Conservation (phyloP, 129 eudicot genomes). For the Artemisia argyi region DNA sequence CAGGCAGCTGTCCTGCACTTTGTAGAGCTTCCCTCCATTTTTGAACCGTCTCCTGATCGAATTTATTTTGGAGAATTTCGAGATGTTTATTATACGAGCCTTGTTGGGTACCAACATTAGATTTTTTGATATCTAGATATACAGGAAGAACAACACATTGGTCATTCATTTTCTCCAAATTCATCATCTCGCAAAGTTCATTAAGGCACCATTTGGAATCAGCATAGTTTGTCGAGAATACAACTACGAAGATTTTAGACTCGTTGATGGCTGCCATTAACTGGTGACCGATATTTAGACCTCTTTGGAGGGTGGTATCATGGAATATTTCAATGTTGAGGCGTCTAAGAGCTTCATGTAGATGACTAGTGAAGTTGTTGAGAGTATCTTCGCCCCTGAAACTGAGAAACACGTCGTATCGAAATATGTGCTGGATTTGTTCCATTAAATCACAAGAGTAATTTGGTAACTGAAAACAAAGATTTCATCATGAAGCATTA, state of each 20-base stretch:
- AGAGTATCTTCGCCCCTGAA: slow-evolving; percentile 29
- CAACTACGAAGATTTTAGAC: slow-evolving; percentile 10
- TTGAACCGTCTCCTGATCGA: slow-evolving; percentile 11
- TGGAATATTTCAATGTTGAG: slow-evolving; percentile 6
- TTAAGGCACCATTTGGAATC: slow-evolving; percentile 30
- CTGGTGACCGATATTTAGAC: slow-evolving; percentile 1
- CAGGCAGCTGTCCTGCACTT: slow-evolving; percentile 14
- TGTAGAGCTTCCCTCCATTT: slow-evolving; percentile 23
- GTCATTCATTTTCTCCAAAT: background rate
- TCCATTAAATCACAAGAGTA: too few species aligned
- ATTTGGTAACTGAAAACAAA: too few species aligned
- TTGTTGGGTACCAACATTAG: background rate
- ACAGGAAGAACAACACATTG: slow-evolving; percentile 15
- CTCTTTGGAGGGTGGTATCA: slow-evolving; percentile 13
- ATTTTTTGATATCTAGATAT: slow-evolving; percentile 1
- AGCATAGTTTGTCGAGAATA: slow-evolving; percentile 21
- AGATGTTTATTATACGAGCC: background rate
- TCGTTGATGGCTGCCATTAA: slow-evolving; percentile 14
- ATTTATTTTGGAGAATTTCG: background rate
- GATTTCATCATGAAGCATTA: too few species aligned
- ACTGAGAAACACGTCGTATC: slow-evolving; percentile 24
- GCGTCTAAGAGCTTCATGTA: slow-evolving; percentile 13
- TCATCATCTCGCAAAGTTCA: slow-evolving; percentile 20
- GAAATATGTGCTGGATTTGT: too few species aligned
- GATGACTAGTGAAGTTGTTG: slow-evolving; percentile 24